Evolutionary conservation across 2,329 filamentous ascomycete genomes (phyloP), one percentile per base, ranked within the genome.

Genomic region (Xenoacremonium recifei): DNA sequence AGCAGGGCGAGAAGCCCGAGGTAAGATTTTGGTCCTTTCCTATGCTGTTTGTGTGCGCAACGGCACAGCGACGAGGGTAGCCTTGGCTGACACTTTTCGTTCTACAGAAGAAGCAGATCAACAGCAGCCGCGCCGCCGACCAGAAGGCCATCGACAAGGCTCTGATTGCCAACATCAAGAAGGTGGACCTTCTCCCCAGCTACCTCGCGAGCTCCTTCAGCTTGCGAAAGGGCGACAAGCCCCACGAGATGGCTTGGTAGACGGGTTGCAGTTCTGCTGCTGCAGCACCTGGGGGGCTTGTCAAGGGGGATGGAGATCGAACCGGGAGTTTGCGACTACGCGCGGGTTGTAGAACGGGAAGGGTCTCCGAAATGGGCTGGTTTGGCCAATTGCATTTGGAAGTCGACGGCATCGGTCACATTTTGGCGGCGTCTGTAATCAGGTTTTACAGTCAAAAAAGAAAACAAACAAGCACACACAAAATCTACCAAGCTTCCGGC

Each of bases 171-270:
- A 87, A 78, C 75, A 93, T 99, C 82, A 97, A 97, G 88, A 96
- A 97, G 85, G 90, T 95, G 74, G 87, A 90, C 62, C 79, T 92
- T 76, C 87, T 99, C 64, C 76, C 84, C 70, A 89, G 85, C 78
- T 99, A 99, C 84, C 89, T 99, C 64, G 82, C 82, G 69, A 89
- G 86, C 75, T 89, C 86, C 71, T 99, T 99, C 88, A 95, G 88
- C 84, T 85, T 99, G 76, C 88, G 92, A 79, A 96, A 91, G 82
- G 93, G 93, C 69, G 92, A 99, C 83, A 91, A 92, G 86, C 93
- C 93, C 77, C 93, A 99, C 80, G 89, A 95, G 85, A 97, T 99
- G 93, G 88, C 89, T 78, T 99, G 92, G 84, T 99, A 96, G 77
- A 83, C 52, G 57, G n/a, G 54, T 51, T 57, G 59, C 60, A 52